Evolutionary conservation across 495 filamentous ascomycete genomes (phyloP).

Genomic region (Xylaria cubensis): DNA sequence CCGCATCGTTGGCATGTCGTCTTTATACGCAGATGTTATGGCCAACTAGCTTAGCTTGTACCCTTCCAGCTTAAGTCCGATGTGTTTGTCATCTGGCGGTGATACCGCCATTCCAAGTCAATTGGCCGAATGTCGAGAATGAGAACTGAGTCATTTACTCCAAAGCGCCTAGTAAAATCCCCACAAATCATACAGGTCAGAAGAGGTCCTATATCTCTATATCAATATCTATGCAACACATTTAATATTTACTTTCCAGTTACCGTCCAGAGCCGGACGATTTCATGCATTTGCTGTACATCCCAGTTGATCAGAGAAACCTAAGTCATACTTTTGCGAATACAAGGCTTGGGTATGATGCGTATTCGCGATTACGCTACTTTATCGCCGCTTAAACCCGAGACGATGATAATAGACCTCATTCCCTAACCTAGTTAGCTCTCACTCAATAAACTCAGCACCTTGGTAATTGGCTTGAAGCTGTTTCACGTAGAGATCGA

Average conservation of each 20-base stretch:
- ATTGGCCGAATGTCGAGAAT: not conserved
- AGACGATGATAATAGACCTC: not conserved
- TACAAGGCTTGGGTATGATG: not conserved
- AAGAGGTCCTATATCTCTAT: not conserved
- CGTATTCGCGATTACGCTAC: not conserved
- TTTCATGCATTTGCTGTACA: not conserved
- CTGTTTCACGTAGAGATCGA: not conserved
- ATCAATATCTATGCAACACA: not conserved
- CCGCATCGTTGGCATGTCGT: not conserved
- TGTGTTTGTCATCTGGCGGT: not conserved
- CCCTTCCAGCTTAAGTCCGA: not conserved
- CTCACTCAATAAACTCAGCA: not conserved
- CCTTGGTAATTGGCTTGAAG: not conserved
- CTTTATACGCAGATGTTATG: not conserved
- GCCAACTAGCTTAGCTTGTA: not conserved
- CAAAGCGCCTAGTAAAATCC: not conserved
- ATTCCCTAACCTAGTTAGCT: not conserved
- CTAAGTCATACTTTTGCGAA: not conserved
- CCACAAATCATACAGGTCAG: not conserved
- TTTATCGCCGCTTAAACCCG: slow-evolving; percentile 11
- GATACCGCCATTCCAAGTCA: not conserved
- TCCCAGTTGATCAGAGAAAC: not conserved
- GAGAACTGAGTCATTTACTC: not conserved
- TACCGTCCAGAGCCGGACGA: not conserved
- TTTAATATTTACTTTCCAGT: not conserved